phyloP scores from a whole-genome alignment of 2,329 filamentous ascomycete genomes.

The Xylariaceae sp. region DNA sequence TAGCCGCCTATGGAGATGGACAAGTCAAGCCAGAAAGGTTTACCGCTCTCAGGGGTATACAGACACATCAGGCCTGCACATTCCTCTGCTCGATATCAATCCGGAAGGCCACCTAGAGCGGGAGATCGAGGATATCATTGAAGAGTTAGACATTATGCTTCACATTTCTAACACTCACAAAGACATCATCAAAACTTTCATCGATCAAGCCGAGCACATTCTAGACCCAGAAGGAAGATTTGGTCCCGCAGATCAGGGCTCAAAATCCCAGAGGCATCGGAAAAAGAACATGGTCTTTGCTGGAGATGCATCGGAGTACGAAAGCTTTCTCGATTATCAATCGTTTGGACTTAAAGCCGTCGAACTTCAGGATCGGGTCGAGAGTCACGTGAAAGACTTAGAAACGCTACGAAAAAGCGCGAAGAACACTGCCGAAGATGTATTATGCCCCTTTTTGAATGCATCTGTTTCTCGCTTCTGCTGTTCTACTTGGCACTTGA shows the following conservation, averaged over 20 bases:
- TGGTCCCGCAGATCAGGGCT: slow-evolving; percentile 1
- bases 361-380: slow-evolving; percentile 27
- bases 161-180: slow-evolving; percentile 37
- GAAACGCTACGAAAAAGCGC: slow-evolving; percentile 33
- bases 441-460: slow-evolving; percentile 13
- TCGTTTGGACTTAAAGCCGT: slow-evolving; percentile 30
- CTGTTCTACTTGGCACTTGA: too few species aligned
- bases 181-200: slow-evolving; percentile 31
- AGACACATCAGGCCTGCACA: slow-evolving; percentile 25
- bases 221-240: slow-evolving; percentile 22
- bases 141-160: slow-evolving; percentile 48
- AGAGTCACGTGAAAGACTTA: slow-evolving; percentile 33
- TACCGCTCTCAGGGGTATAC: slow-evolving; percentile 21
- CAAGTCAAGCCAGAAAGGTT: slow-evolving; percentile 21
- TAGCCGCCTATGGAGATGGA: slow-evolving; percentile 38
- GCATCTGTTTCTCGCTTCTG: too few species aligned
- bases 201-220: slow-evolving; percentile 23
- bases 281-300: background rate
- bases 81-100: slow-evolving; percentile 39
- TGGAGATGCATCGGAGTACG: slow-evolving; percentile 11
- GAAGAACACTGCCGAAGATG: slow-evolving; percentile 32
- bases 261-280: background rate
- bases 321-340: background rate
- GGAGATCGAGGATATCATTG: slow-evolving; percentile 46
- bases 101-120: slow-evolving; percentile 41